Evolutionary conservation across 306 rosid genomes (phyloP).

Genomic region (Medicago arabica): DNA sequence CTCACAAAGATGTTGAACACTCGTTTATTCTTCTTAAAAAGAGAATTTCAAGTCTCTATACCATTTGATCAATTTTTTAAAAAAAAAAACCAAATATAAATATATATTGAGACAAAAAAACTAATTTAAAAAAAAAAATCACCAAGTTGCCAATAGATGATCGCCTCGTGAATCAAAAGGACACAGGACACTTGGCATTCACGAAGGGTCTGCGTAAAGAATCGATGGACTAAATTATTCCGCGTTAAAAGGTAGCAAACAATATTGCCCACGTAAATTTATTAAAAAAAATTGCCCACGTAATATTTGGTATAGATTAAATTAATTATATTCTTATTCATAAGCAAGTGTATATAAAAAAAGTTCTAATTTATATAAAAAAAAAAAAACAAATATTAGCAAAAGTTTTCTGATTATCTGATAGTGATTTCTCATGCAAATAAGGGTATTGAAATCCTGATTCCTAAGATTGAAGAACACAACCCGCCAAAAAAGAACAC

Average conservation of each 20-base stretch:
- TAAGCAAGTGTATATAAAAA: background rate
- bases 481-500: background rate
- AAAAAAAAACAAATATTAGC: background rate
- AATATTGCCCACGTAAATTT: constrained; percentile 1
- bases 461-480: background rate
- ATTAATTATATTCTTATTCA: background rate
- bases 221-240: background rate
- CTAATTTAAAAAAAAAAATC: no score
- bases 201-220: background rate
- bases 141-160: background rate
- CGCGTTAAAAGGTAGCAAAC: background rate
- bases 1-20: no score
- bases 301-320: background rate
- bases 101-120: no score
- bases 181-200: constrained; percentile 18
- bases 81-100: no score
- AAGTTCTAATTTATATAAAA: background rate
- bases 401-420: background rate
- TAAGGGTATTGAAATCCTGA: background rate
- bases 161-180: constrained; percentile 4
- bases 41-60: no score
- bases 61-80: no score
- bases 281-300: constrained; percentile 1
- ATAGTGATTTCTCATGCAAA: background rate
- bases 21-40: no score